Percentiles rank a stretch among this genome's conserved stretches.
Conservation (phyloP, 305 asterid species). For the Andrographis paniculata region DNA sequence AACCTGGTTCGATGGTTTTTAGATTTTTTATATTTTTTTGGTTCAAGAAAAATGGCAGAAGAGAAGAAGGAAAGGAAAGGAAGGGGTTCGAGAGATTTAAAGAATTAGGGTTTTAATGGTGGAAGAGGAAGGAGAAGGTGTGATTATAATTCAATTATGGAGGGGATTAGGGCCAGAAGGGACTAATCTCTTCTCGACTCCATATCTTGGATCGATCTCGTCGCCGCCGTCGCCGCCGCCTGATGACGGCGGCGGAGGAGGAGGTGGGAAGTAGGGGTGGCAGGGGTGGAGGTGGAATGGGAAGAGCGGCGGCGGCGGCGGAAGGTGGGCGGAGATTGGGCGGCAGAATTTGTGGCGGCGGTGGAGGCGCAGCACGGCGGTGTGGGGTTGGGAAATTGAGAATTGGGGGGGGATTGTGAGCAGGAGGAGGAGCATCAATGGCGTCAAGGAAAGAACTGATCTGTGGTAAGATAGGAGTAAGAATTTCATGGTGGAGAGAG, state of each 20-base stretch:
- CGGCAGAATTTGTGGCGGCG: conserved; percentile 27
- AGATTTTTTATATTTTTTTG: too few species aligned
- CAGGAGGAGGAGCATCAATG: conserved; percentile 4
- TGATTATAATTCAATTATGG: conserved; percentile 47
- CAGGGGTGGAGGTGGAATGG: conserved; percentile 45
- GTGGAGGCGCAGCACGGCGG: conserved; percentile 9
- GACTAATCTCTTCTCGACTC: conserved; percentile 68
- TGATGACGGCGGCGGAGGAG: conserved; percentile 22
- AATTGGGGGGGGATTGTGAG: conserved; percentile 17
- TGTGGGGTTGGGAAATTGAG: conserved; percentile 18
- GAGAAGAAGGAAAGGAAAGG: too few species aligned
- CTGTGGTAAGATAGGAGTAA: conserved; percentile 16
- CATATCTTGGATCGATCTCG: conserved; percentile 81
- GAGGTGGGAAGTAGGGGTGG: conserved; percentile 30
- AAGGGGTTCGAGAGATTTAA: too few species aligned
- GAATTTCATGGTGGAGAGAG: conserved; percentile 17
- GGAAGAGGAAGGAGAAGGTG: background rate
- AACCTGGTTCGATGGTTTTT: too few species aligned
- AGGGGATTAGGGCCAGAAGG: conserved; percentile 93
- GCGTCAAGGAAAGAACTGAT: conserved; percentile 4
- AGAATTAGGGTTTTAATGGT: background rate
- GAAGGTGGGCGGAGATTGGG: conserved; percentile 18
- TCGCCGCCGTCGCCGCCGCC: conserved; percentile 9
- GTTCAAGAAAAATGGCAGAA: too few species aligned
- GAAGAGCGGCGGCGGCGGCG: conserved; percentile 14